Base-by-base conservation (phyloP, 192 early-diverging fungal species). In the Paraglomus brasilianum region DNA sequence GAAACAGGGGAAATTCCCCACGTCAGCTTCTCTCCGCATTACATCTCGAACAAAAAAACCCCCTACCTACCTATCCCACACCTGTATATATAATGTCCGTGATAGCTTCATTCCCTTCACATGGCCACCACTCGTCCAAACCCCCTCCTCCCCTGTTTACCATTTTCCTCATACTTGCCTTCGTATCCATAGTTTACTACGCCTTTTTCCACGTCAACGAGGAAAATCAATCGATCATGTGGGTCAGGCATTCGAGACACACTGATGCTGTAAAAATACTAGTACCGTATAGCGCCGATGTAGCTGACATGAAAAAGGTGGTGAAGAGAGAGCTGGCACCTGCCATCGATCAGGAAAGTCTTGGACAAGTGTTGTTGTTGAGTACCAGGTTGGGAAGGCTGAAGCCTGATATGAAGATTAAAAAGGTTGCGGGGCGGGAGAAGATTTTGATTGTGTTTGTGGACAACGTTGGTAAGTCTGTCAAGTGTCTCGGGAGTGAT, bases 311-410 rank as follows among this genome's bases (percentile, higher is more conserved):
- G n/a, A 73, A 73, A 43, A 73, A 73, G 48, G 30, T 39, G 30
- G 24, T 73, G n/a, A 70, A 51, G 22, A 14, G 46, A 42, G 72
- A 73, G 69, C 68, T 73, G 14, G 19, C 58, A 19, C 72, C 72
- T 48, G 48, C 64, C 1, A 42, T 73, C 36, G 72, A 73, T 39
- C 39, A 58, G 36, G 65, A 66, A 38, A 57, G 64, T 55, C 43
- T 73, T 8, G 64, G 64, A n/a, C 55, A 68, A 44, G 65, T 73
- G 38, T 51, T 66, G 40, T 42, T 73, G 24, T 56, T 73, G 30
- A 73, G 47, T 48, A 40, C 50, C 19, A 51, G n/a, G 47, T 39
- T 50, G 40, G 72, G 72, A 13, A 61, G 45, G 19, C 19, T 67
- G 6, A 46, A 44, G 46, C 64, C 65, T 48, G 49, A 36, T 13